Conservation (phyloP, 2,329 filamentous ascomycete genomes). For the Penicillium sumatraense region DNA sequence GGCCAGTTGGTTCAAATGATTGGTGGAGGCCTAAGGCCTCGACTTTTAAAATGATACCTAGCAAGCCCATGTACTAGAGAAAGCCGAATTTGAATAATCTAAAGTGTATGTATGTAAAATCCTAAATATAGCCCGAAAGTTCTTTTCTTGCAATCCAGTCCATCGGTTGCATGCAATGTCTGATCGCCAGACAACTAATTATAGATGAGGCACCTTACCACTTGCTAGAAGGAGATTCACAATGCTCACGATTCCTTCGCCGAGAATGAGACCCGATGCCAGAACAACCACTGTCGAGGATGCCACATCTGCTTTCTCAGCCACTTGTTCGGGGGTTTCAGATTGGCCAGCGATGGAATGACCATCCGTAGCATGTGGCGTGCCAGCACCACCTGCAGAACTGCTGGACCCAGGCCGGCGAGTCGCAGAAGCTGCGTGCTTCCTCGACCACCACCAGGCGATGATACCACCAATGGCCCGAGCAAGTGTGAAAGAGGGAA, state of each 20-base stretch:
- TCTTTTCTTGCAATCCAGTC: too few relatives aligned
- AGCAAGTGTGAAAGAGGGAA: slow-evolving; percentile 91
- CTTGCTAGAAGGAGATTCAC: slow-evolving; percentile 84
- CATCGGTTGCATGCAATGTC: too few relatives aligned
- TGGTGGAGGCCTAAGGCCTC: too few relatives aligned
- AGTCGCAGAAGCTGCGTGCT: slow-evolving; percentile 27
- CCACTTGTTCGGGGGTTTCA: slow-evolving; percentile 47
- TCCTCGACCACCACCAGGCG: slow-evolving; percentile 76
- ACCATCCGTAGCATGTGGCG: neutral
- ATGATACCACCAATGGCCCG: slow-evolving; percentile 78
- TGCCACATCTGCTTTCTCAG: slow-evolving; percentile 38
- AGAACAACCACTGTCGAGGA: slow-evolving; percentile 80
- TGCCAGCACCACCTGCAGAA: neutral
- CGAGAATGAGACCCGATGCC: slow-evolving; percentile 86
- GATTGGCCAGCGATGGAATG: neutral
- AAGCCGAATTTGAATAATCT: too few relatives aligned
- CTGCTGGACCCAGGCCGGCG: neutral
- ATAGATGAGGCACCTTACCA: slow-evolving; percentile 72
- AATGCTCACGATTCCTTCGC: slow-evolving; percentile 90
- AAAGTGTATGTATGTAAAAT: slow-evolving; percentile 1
- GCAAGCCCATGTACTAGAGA: too few relatives aligned
- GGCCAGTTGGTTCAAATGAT: too few relatives aligned
- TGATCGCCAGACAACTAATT: slow-evolving; percentile 31
- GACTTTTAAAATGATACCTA: too few relatives aligned
- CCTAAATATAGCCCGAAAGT: neutral